phyloP scores from a whole-genome alignment of 768 basidiomycete species.

The Leccinellum rugosiceps region DNA sequence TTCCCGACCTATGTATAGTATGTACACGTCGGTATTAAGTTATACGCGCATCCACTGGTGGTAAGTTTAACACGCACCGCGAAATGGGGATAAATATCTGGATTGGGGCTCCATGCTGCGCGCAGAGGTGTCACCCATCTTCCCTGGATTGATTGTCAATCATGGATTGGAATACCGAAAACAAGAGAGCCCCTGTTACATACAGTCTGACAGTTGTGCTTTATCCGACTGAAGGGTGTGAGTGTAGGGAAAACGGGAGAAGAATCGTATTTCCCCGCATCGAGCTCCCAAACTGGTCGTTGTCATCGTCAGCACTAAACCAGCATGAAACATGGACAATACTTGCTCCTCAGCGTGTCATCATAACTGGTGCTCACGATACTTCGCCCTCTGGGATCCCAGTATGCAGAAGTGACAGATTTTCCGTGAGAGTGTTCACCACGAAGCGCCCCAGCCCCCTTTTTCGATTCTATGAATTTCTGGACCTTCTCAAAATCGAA shows the following conservation, averaged over 20 bases:
- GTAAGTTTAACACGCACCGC: slow-evolving; percentile 46
- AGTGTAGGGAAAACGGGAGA: slow-evolving; percentile 54
- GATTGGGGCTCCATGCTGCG: slow-evolving; percentile 77
- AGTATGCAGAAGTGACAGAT: slow-evolving; percentile 80
- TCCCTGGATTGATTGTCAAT: slow-evolving; percentile 45
- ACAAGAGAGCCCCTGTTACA: slow-evolving; percentile 13
- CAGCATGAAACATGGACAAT: not conserved
- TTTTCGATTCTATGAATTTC: slow-evolving; percentile 47
- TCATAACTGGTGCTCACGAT: slow-evolving; percentile 88
- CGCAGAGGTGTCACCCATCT: slow-evolving; percentile 78
- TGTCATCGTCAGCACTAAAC: slow-evolving; percentile 9
- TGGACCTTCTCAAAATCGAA: slow-evolving; percentile 43
- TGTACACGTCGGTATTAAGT: not conserved
- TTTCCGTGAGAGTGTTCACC: slow-evolving; percentile 69
- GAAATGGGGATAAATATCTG: slow-evolving; percentile 80
- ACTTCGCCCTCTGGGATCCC: slow-evolving; percentile 76
- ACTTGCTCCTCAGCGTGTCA: slow-evolving; percentile 67
- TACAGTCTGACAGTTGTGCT: slow-evolving; percentile 82
- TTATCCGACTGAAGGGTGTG: slow-evolving; percentile 58
- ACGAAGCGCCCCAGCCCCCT: slow-evolving; percentile 54
- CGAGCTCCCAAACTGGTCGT: slow-evolving; percentile 71
- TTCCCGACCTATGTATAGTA: slow-evolving; percentile 55
- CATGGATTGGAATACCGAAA: not conserved
- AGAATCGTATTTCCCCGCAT: slow-evolving; percentile 46
- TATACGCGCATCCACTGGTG: not conserved